Evolutionary conservation across 805 yeast species (phyloP), one percentile per base, ranked within the genome.

Genomic region (Monosporozyma unispora): DNA sequence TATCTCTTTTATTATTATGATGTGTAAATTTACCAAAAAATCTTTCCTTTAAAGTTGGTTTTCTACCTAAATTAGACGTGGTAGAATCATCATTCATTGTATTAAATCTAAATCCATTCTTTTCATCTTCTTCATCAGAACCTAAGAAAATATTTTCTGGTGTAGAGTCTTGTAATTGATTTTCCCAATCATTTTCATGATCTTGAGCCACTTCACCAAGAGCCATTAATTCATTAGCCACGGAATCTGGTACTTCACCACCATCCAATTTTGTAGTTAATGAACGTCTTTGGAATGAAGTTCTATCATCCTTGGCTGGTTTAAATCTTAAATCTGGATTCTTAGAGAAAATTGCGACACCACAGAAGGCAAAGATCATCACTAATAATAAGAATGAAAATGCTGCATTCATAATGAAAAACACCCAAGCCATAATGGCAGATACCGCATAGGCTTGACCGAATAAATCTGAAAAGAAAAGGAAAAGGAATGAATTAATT

Each of bases 241-340:
- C 71, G 10, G 64, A 54, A 50, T 63, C 57, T 50, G 62, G 59
- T 14, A 61, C 57, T 55, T 46, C 57, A 41, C 29, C 53, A 57
- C 48, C 50, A 12, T 27, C 39, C 7, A 35, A 51, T 3, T 28
- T 44, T 33, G 66, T 62, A 18, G 60, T 60, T 19, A 48, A 52
- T 50, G 68, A 61, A 51, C 57, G 61, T 54, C 70, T 75, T 62
- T 84, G 93, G 80, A 90, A 90, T 9, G 96, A 88, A 16, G 88
- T 82, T 77, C 98, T 81, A 67, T 90, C 96, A 68, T 90, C 98
- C 60, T 75, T 82, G 11, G 95, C 95, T n/a, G 95, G 95, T 48
- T 85, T 87, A 64, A 85, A 85, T 67, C 93, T 78, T 10, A 88
- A 81, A 67, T 88, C 96, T 22, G 96, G 96, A 64, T 87, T 88